These are phyloP conservation scores for Mortierella sp. DNA, from an alignment of 371 early-diverging fungal genomes.

Conservation along the genomic window DNA sequence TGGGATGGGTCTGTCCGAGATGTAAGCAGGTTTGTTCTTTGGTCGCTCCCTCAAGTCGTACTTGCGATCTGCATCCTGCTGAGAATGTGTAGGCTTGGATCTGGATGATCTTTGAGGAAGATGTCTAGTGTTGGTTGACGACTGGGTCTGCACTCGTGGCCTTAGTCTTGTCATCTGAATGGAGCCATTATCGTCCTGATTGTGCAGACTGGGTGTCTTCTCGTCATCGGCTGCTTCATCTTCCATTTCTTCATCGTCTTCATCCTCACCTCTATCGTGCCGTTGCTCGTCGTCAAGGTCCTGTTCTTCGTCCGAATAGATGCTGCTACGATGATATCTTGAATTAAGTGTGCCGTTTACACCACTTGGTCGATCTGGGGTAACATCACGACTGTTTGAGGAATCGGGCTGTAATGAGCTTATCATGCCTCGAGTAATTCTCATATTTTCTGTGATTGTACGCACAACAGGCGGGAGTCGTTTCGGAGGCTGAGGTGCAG, in stretches of 20 bases:
- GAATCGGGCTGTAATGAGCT: conserved; percentile 29
- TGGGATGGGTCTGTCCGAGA: conserved; percentile 40
- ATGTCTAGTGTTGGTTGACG: conserved; percentile 17
- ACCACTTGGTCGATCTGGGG: conserved; percentile 25
- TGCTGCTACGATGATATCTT: conserved; percentile 15
- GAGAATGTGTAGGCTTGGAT: conserved; percentile 23
- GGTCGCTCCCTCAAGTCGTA: conserved; percentile 51
- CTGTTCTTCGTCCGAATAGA: conserved; percentile 35
- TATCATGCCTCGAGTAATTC: conserved; percentile 50
- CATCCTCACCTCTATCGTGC: conserved; percentile 20
- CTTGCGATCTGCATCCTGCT: conserved; percentile 44
- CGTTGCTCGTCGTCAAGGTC: conserved; percentile 19
- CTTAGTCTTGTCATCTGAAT: conserved; percentile 44
- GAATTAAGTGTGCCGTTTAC: conserved; percentile 9
- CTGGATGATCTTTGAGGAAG: conserved; percentile 17
- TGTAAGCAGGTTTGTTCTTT: conserved; percentile 47
- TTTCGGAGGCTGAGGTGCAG: conserved; percentile 16
- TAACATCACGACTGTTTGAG: conserved; percentile 40
- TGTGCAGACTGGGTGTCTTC: conserved; percentile 10
- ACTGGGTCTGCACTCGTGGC: conserved; percentile 27
- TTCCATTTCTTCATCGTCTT: conserved; percentile 36
- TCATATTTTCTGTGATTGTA: conserved; percentile 43
- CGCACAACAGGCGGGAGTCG: conserved; percentile 22
- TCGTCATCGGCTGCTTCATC: conserved; percentile 19
- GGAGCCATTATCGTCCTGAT: conserved; percentile 18